Percentiles rank a stretch among this genome's conserved stretches.
These are phyloP conservation scores for Penicillium canescens DNA, from an alignment of 495 filamentous ascomycete species.

Conservation along the genomic window DNA sequence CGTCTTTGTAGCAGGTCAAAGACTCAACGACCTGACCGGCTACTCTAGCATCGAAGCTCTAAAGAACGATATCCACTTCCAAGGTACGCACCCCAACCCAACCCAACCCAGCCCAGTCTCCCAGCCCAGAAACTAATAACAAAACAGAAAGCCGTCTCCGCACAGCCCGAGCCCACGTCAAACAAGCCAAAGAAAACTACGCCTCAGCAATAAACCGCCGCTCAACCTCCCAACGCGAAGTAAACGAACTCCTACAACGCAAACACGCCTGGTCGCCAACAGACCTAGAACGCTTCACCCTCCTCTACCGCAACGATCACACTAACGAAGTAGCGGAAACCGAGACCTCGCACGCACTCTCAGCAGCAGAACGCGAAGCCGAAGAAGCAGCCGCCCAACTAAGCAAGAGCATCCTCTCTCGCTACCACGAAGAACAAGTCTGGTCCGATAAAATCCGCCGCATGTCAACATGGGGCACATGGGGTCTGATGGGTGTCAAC, in stretches of 20 bases:
- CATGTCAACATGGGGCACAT: constrained; percentile 97
- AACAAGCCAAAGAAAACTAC: constrained; percentile 71
- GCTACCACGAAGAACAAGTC: constrained; percentile 99
- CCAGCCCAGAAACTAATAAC: constrained; percentile 3
- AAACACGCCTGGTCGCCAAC: constrained; percentile 87
- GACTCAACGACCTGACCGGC: constrained; percentile 89
- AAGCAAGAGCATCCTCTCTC: constrained; percentile 75
- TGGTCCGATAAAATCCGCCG: constrained; percentile 97
- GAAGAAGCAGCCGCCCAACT: constrained; percentile 73
- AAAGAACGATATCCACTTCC: constrained; percentile 69
- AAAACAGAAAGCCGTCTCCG: constrained; percentile 61
- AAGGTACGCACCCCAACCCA: constrained; percentile 45
- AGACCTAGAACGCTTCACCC: constrained; percentile 94
- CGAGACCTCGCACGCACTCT: constrained; percentile 68
- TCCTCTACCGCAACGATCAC: constrained; percentile 88
- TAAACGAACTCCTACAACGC: constrained; percentile 87
- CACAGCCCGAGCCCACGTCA: constrained; percentile 62
- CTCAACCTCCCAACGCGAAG: constrained; percentile 88
- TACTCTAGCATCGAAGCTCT: constrained; percentile 91
- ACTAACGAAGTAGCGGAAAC: constrained; percentile 85
- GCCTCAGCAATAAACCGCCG: constrained; percentile 75
- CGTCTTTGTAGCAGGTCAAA: constrained; percentile 79
- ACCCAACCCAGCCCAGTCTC: background rate
- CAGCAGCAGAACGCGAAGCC: constrained; percentile 72
- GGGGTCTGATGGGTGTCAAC: constrained; percentile 97